Conservation (phyloP, 371 early-diverging fungal genomes). For the Blyttiomyces sp. region DNA sequence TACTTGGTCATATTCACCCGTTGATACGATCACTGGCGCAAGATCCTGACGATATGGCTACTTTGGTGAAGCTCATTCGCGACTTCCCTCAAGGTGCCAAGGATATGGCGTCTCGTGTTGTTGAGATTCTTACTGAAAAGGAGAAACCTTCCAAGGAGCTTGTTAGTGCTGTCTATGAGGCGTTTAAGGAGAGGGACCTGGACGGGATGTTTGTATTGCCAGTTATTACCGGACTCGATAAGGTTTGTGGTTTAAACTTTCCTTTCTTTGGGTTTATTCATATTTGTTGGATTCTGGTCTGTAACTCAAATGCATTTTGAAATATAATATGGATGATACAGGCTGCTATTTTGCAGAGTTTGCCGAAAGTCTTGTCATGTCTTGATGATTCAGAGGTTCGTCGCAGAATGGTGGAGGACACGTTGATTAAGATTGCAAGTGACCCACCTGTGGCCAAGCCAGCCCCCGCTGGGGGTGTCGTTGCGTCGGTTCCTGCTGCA, state of each 20-base stretch:
- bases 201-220: conserved; percentile 70
- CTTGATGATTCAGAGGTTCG: conserved; percentile 14
- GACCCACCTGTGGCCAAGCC: too few relatives aligned
- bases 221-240: conserved; percentile 60
- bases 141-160: conserved; percentile 57
- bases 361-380: conserved; percentile 12
- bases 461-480: background rate
- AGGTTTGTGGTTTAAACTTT: conserved; percentile 37
- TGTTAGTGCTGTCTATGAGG: conserved; percentile 55
- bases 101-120: conserved; percentile 64
- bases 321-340: too few relatives aligned
- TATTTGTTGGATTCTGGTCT: background rate
- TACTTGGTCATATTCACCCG: conserved; percentile 65
- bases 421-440: conserved; percentile 22
- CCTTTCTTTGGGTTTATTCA: background rate
- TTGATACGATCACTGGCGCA: conserved; percentile 69
- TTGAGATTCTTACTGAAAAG: conserved; percentile 68
- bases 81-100: conserved; percentile 75
- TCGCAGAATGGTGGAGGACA: conserved; percentile 28
- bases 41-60: conserved; percentile 39
- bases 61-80: conserved; percentile 39
- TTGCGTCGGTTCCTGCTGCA: background rate
- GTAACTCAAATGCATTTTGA: background rate
- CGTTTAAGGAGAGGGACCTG: conserved; percentile 46
- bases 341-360: conserved; percentile 24